Evolutionary conservation across 129 eudicot species (phyloP).

Genomic region (Lactuca sativa): DNA sequence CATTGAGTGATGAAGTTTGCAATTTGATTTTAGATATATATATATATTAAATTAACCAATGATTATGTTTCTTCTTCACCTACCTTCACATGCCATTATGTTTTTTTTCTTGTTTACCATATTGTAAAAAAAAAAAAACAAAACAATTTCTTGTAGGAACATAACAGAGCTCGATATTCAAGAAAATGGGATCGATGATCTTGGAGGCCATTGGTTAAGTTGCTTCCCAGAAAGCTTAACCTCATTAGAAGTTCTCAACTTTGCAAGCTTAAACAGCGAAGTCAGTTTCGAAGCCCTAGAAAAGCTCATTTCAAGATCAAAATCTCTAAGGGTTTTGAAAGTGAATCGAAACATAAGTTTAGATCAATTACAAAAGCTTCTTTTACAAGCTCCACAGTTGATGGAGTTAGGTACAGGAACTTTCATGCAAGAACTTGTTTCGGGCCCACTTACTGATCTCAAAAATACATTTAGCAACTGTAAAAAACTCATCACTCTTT

Average conservation of each 20-base stretch:
- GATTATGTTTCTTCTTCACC: slow-evolving; percentile 32
- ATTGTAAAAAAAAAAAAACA: not conserved
- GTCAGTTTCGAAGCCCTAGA: slow-evolving; percentile 68
- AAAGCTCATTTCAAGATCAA: slow-evolving; percentile 65
- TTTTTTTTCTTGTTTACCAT: slow-evolving; percentile 17
- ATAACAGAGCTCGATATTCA: slow-evolving; percentile 74
- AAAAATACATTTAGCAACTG: slow-evolving; percentile 48
- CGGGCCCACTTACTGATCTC: slow-evolving; percentile 39
- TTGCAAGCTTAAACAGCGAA: slow-evolving; percentile 65
- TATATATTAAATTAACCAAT: slow-evolving; percentile 25
- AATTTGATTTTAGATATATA: slow-evolving; percentile 27
- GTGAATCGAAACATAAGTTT: slow-evolving; percentile 52
- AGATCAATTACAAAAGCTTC: slow-evolving; percentile 63
- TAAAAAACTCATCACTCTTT: slow-evolving; percentile 51
- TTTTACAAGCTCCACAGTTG: slow-evolving; percentile 58
- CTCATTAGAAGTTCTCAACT: slow-evolving; percentile 63
- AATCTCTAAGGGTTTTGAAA: slow-evolving; percentile 54
- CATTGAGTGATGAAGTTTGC: slow-evolving; percentile 27
- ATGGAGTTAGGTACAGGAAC: slow-evolving; percentile 82
- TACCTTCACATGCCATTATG: slow-evolving; percentile 34
- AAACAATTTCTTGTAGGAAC: slow-evolving; percentile 41
- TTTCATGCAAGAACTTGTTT: slow-evolving; percentile 51
- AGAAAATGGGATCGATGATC: slow-evolving; percentile 70
- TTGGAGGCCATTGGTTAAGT: slow-evolving; percentile 72
- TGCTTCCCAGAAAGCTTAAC: slow-evolving; percentile 66